Conservation (phyloP, 2,329 filamentous ascomycete species). For the Epichloe baconii region DNA sequence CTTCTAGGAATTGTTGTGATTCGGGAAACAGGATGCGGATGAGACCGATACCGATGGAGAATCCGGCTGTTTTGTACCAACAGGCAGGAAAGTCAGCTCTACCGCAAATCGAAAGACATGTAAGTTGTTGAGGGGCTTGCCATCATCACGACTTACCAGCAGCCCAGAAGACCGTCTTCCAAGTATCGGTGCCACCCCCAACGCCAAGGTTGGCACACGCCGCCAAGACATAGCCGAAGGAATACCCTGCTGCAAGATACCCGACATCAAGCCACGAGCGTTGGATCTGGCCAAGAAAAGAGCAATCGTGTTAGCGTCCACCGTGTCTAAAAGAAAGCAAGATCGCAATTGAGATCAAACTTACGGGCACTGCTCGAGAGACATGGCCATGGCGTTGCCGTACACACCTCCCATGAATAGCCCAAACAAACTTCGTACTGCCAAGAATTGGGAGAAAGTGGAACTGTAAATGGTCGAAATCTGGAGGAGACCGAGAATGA, state of each 20-base stretch:
- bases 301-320: slow-evolving; percentile 7
- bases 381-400: slow-evolving; percentile 67
- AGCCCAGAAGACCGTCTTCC: slow-evolving; percentile 68
- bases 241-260: slow-evolving; percentile 71
- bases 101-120: neutral
- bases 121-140: neutral
- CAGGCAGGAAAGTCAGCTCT: neutral
- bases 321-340: neutral
- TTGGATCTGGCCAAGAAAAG: slow-evolving; percentile 30
- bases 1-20: slow-evolving; percentile 61
- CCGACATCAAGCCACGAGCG: slow-evolving; percentile 67
- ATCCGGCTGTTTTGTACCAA: slow-evolving; percentile 29
- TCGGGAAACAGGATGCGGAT: slow-evolving; percentile 59
- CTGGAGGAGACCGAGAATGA: slow-evolving; percentile 52
- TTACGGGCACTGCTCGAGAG: slow-evolving; percentile 58
- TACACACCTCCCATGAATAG: slow-evolving; percentile 75
- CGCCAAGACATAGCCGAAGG: slow-evolving; percentile 67
- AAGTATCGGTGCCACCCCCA: slow-evolving; percentile 47
- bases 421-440: slow-evolving; percentile 59
- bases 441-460: slow-evolving; percentile 64
- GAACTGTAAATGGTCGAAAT: slow-evolving; percentile 64
- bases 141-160: slow-evolving; percentile 25
- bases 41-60: slow-evolving; percentile 56
- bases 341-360: slow-evolving; percentile 12
- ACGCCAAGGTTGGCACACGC: slow-evolving; percentile 64